Evolutionary conservation across 306 rosid genomes (phyloP), one percentile per base, ranked within the genome.

Genomic region (Corylus americana): DNA sequence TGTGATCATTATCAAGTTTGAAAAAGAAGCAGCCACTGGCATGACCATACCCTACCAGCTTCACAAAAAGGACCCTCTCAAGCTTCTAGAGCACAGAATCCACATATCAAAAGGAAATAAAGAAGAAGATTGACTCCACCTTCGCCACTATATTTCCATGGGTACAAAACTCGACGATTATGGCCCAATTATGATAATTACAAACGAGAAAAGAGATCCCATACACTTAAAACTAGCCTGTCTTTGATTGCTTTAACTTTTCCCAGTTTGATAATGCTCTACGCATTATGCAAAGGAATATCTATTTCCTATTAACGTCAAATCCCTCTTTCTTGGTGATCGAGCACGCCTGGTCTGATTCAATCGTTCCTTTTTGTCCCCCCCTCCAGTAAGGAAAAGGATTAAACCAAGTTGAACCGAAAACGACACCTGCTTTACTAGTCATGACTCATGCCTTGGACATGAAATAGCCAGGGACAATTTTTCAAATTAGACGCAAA

Each of bases 141-240:
- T 74, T 47, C 45, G 45, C 42, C 20, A 55, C 10, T 47, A 64
- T n/a, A 50, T 47, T 54, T 75, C 78, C 62, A 51, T 37, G 45
- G 77, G 69, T 81, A 83, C 90, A 84, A 71, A 82, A 71, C 83
- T 68, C 70, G 53, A 85, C 77, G 89, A 86, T 61, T 66, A 79
- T 86, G 88, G 64, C 85, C 82, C 83, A 77, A 17, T 78, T 27
- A 58, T 79, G 78, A 86, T 83, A 72, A 72, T 71, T 55, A 72
- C 44, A 9, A 3, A 5, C 6, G 20, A 57, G 18, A 53, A 58
- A 74, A 59, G 54, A 25, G 55, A 59, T 12, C 7, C 55, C 71
- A 66, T 22, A 4, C 44, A 7, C 27, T 74, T 47, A 53, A 53
- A 77, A 67, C 44, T 54, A n/a, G 12, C 55, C 71, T 16, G 16